Evolutionary conservation across 129 eudicot species (phyloP), one percentile per base, ranked within the genome.

Genomic region (Arctium minus): DNA sequence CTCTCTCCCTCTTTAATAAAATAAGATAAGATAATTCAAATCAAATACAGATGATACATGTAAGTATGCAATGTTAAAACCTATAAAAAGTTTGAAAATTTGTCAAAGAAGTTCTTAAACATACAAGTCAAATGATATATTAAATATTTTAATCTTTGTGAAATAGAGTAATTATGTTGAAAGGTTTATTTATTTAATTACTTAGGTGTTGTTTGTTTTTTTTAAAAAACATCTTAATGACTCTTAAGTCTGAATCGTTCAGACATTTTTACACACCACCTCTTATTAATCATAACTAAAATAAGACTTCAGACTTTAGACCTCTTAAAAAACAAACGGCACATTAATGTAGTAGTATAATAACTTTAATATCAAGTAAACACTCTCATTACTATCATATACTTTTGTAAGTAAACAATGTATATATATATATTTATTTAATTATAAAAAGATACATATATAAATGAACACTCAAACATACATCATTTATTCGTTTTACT

Each of bases 401-500:
- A 1, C 60, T 36, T 60, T 36, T 15, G n/a, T 31, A 62, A 46
- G 22, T 4, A 38, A 27, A n/a, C 67, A 56, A 15, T 5, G 10
- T 42, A 22, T 44, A 27, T 74, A 42, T 2, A 10, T 27, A 15
- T 6, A 10, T 38, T 12, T 31, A 38, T n/a, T n/a, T 80, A 50
- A 22, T 22, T n/a, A 32, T 48, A 42, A 46, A 9, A 30, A 70
- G 65, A 31, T 46, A 53, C 39, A 56, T 38, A n/a, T 5, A 31
- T 30, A 71, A 70, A 72, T 22, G 62, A 78, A 38, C 75, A 78
- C 32, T 84, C 40, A 84, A 62, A 36, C 69, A n/a, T 31, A 77
- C 74, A 83, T 78, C 87, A 78, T 78, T 60, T 72, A 60, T 62
- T 78, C 37, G 70, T 72, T 84, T 17, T 1, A 32, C 8, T 27